Conservation (phyloP, 176 grass and related monocot genomes). For the Panicum miliaceum region DNA sequence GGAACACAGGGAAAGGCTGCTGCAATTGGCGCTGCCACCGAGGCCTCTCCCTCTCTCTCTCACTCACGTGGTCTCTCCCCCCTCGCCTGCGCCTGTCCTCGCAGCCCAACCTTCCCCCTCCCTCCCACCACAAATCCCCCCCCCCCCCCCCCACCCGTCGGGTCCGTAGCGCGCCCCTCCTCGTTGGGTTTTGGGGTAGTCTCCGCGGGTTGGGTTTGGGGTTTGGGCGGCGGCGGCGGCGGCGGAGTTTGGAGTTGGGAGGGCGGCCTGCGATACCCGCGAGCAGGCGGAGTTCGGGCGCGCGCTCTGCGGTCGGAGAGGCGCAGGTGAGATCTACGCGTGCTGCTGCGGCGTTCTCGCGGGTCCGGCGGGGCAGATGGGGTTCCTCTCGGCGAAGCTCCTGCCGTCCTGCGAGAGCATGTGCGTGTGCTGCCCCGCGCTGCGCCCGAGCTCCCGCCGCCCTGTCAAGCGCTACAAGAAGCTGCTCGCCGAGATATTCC, state of each 20-base stretch:
- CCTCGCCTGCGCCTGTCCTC: slow-evolving; percentile 17
- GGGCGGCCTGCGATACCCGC: background rate
- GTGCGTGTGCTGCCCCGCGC: slow-evolving; percentile 95
- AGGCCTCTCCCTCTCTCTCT: slow-evolving; percentile 15
- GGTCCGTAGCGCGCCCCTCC: background rate
- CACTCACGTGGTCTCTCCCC: slow-evolving; percentile 42
- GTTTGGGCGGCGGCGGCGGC: slow-evolving; percentile 7
- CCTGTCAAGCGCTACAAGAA: slow-evolving; percentile 99
- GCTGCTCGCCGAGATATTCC: slow-evolving; percentile 95
- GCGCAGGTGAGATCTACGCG: slow-evolving; percentile 36
- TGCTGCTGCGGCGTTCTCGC: slow-evolving; percentile 8
- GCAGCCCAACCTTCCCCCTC: background rate
- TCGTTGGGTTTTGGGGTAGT: slow-evolving; percentile 5
- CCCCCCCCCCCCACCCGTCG: slow-evolving; percentile 1
- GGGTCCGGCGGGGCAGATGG: slow-evolving; percentile 51
- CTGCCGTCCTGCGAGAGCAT: slow-evolving; percentile 92
- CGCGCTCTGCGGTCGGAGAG: background rate
- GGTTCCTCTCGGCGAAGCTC: slow-evolving; percentile 81
- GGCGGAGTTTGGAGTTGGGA: background rate
- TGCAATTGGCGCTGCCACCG: slow-evolving; percentile 49
- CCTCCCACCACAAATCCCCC: slow-evolving; percentile 28
- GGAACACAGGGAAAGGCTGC: slow-evolving; percentile 40
- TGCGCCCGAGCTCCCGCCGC: slow-evolving; percentile 88
- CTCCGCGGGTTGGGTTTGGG: slow-evolving; percentile 5
- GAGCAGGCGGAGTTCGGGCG: background rate